Evolutionary conservation across 2,329 filamentous ascomycete genomes (phyloP).

Genomic region (Anthostomella pinea): DNA sequence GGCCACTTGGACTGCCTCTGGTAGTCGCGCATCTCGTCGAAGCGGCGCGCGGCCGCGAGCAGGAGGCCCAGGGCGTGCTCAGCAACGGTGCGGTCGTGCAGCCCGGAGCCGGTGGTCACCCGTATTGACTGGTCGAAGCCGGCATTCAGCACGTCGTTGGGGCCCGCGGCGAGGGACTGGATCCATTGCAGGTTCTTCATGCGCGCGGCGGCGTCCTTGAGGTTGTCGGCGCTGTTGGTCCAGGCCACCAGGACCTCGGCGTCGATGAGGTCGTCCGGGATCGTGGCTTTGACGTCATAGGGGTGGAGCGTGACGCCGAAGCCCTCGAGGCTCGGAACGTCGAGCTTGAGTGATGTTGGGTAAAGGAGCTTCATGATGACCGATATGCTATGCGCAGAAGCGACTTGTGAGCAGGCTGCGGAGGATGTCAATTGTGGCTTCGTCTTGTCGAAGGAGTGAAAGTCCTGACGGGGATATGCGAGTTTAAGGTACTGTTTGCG

Average conservation of each 20-base stretch:
- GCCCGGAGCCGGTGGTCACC: slow-evolving; percentile 61
- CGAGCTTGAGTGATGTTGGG: slow-evolving; percentile 59
- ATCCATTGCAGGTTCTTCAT: slow-evolving; percentile 62
- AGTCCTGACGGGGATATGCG: no score
- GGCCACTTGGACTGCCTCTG: slow-evolving; percentile 58
- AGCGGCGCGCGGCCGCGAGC: slow-evolving; percentile 52
- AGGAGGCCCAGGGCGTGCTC: slow-evolving; percentile 62
- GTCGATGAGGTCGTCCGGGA: slow-evolving; percentile 57
- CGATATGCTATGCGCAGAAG: background rate
- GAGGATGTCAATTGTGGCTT: no score
- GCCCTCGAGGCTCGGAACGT: slow-evolving; percentile 53
- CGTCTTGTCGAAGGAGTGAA: no score
- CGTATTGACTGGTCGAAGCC: slow-evolving; percentile 51
- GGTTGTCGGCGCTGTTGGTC: slow-evolving; percentile 57
- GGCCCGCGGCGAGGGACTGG: slow-evolving; percentile 63
- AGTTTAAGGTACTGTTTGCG: no score
- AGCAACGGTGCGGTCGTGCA: slow-evolving; percentile 63
- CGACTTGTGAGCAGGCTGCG: no score
- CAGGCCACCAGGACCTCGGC: slow-evolving; percentile 61
- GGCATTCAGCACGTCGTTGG: slow-evolving; percentile 61
- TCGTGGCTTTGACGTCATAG: slow-evolving; percentile 55
- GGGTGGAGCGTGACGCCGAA: slow-evolving; percentile 56
- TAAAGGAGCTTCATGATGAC: slow-evolving; percentile 62
- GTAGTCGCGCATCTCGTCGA: slow-evolving; percentile 62
- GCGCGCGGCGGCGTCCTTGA: slow-evolving; percentile 53